A percentile compares a stretch with the other conserved stretches of the same genome.
Conservation (phyloP, 164 flowering plant genomes). For the Tetrastigma voinierianum region DNA sequence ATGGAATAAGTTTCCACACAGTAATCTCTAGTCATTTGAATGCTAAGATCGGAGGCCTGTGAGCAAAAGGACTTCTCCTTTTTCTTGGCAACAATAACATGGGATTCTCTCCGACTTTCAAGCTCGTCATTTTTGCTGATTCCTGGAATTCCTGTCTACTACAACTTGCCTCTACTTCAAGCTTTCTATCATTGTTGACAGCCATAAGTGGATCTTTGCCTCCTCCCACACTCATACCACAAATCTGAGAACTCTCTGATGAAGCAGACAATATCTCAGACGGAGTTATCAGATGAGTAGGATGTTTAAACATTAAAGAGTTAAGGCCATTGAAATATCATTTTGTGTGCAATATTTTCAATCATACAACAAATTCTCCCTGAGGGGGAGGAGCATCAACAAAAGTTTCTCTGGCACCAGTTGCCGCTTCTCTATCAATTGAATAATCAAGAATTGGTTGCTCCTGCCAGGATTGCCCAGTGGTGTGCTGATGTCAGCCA, state of each 20-base stretch:
- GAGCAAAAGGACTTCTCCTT: slow-evolving; percentile 63
- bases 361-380: slow-evolving; percentile 37
- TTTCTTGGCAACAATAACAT: slow-evolving; percentile 27
- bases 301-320: slow-evolving; percentile 56
- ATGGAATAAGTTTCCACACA: slow-evolving; percentile 33
- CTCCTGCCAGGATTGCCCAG: slow-evolving; percentile 41
- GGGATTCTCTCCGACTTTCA: slow-evolving; percentile 34
- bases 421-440: slow-evolving; percentile 46
- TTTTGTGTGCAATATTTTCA: slow-evolving; percentile 33
- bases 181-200: slow-evolving; percentile 40
- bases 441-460: slow-evolving; percentile 48
- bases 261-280: slow-evolving; percentile 68
- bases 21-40: slow-evolving; percentile 53
- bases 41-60: slow-evolving; percentile 65
- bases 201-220: slow-evolving; percentile 45
- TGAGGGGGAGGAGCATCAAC: slow-evolving; percentile 37
- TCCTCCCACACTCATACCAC: slow-evolving; percentile 40
- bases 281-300: slow-evolving; percentile 84
- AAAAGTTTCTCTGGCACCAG: slow-evolving; percentile 21
- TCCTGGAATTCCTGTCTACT: slow-evolving; percentile 45
- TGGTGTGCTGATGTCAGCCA: slow-evolving; percentile 37
- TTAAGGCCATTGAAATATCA: slow-evolving; percentile 36
- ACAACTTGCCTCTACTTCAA: slow-evolving; percentile 75
- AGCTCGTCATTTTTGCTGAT: slow-evolving; percentile 28
- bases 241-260: slow-evolving; percentile 41